Percentiles rank a stretch among this genome's conserved stretches.
Conservation (phyloP, 768 basidiomycete genomes). For the Dioszegia hungarica region DNA sequence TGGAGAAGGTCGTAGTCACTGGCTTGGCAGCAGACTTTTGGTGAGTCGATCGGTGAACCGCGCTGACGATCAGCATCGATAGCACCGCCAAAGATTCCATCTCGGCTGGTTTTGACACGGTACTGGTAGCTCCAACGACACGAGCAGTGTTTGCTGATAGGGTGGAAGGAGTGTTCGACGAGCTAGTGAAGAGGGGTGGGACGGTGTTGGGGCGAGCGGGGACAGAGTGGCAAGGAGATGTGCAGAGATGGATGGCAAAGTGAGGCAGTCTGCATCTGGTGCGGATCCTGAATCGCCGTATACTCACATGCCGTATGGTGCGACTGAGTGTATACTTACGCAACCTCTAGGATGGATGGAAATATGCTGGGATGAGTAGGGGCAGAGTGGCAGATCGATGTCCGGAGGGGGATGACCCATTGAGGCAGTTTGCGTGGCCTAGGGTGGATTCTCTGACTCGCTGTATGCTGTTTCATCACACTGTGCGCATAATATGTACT, state of each 20-base stretch:
- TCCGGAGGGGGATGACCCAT: too few relatives aligned
- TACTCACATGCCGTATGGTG: too few relatives aligned
- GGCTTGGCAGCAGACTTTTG: conserved; percentile 74
- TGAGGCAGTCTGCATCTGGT: too few relatives aligned
- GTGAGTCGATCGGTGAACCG: conserved; percentile 16
- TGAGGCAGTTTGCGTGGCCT: too few relatives aligned
- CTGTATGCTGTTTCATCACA: too few relatives aligned
- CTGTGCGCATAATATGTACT: too few relatives aligned
- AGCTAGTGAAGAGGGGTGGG: conserved; percentile 12
- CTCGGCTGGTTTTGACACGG: conserved; percentile 20
- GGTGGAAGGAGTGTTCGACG: conserved; percentile 4
- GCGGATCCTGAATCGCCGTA: too few relatives aligned
- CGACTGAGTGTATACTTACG: too few relatives aligned
- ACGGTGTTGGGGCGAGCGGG: conserved; percentile 9
- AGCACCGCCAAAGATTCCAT: conserved; percentile 18
- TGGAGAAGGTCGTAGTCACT: conserved; percentile 61
- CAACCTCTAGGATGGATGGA: too few relatives aligned
- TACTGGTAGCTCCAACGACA: conserved; percentile 20
- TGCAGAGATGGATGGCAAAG: conserved; percentile 8
- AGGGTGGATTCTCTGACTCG: too few relatives aligned
- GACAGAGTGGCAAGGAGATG: conserved; percentile 3
- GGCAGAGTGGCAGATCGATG: too few relatives aligned
- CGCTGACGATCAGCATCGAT: conserved; percentile 12
- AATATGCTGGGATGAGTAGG: too few relatives aligned
- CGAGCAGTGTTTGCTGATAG: conserved; percentile 10